Conservation (phyloP, 169 alveolate species). For the Babesia caballi region DNA sequence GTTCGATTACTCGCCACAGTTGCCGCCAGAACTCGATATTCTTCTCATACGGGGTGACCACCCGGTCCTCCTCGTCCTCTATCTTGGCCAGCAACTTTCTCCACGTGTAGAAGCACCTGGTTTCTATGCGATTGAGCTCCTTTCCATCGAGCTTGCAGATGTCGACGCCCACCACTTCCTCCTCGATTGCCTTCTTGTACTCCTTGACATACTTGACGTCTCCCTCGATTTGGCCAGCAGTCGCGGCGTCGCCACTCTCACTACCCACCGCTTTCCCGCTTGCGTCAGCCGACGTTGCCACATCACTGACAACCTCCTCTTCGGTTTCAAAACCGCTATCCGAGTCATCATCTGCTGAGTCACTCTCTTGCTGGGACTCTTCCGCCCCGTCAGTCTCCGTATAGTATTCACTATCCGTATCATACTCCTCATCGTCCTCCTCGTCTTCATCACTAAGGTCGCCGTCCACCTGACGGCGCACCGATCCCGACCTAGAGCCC, state of each 20-base stretch:
- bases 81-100: conserved; percentile 65
- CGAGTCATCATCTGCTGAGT: not conserved
- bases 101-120: conserved; percentile 72
- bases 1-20: conserved; percentile 98
- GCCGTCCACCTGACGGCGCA: too few species aligned
- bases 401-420: not conserved
- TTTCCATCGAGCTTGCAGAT: conserved; percentile 48
- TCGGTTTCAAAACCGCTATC: conserved; percentile 13
- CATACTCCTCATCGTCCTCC: not conserved
- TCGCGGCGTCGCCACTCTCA: not conserved
- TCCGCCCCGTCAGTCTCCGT: not conserved
- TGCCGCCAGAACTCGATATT: conserved; percentile 98
- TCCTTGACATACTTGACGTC: conserved; percentile 41
- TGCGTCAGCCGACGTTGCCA: too few species aligned
- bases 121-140: conserved; percentile 64
- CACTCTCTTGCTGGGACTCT: not conserved
- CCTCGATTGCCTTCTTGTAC: conserved; percentile 36
- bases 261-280: too few species aligned
- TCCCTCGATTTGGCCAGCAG: not conserved
- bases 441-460: not conserved
- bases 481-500: too few species aligned
- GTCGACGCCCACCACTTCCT: conserved; percentile 12
- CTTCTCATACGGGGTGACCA: conserved; percentile 98
- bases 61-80: conserved; percentile 88
- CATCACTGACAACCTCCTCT: too few species aligned